phyloP scores from a whole-genome alignment of 2,329 filamentous ascomycete genomes.

The Sordariomycetes sp. region DNA sequence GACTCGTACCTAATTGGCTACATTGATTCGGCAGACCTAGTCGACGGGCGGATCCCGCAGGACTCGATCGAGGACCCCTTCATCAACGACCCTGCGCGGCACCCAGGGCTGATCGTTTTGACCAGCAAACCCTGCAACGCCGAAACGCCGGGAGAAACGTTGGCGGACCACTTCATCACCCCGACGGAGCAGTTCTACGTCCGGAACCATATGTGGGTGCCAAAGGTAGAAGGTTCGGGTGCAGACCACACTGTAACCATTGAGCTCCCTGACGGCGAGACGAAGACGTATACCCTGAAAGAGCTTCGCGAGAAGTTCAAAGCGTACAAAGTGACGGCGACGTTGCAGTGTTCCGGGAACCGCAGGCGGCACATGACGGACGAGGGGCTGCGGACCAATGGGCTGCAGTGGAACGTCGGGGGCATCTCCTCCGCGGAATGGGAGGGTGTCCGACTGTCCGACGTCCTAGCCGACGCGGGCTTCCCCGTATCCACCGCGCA shows the following conservation, averaged over 20 bases:
- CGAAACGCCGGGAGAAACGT: conserved; percentile 37
- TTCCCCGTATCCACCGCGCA: conserved; percentile 25
- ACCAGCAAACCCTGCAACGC: conserved; percentile 47
- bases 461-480: conserved; percentile 42
- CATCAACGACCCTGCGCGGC: conserved; percentile 34
- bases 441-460: conserved; percentile 40
- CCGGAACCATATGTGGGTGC: conserved; percentile 53
- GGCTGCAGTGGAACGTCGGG: conserved; percentile 44
- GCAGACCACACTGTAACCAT: conserved; percentile 33
- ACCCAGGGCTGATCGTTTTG: conserved; percentile 33
- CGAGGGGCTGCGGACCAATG: conserved; percentile 32
- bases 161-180: conserved; percentile 37
- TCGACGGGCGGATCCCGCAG: conserved; percentile 38
- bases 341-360: conserved; percentile 48
- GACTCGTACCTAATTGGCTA: conserved; percentile 51
- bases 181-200: conserved; percentile 44
- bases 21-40: conserved; percentile 43
- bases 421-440: conserved; percentile 48
- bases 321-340: conserved; percentile 36
- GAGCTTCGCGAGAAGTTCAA: conserved; percentile 40
- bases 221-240: conserved; percentile 23
- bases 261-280: conserved; percentile 40
- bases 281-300: conserved; percentile 35
- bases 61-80: conserved; percentile 49
- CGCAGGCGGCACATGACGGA: conserved; percentile 45